Conservation (phyloP, 2,329 filamentous ascomycete species). For the Torrubiella hemipterigena region DNA sequence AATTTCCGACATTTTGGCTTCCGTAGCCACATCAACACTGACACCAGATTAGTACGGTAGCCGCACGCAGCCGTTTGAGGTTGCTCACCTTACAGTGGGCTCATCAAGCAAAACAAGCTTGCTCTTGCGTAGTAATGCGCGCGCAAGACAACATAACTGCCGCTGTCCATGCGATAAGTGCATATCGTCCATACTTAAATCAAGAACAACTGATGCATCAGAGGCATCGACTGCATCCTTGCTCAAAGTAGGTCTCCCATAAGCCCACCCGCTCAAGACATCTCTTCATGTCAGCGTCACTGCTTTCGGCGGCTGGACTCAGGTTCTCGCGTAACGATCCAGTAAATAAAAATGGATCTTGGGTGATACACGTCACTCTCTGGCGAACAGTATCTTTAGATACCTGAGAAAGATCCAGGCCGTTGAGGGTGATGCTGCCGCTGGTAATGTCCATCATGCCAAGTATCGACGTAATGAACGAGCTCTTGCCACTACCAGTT, state of each 20-base stretch:
- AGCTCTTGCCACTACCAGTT: slow-evolving; percentile 4
- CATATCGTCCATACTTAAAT: slow-evolving; percentile 2
- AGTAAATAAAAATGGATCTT: slow-evolving; percentile 6
- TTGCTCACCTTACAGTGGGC: slow-evolving; percentile 5
- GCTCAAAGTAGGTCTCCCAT: slow-evolving; percentile 1
- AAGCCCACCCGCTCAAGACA: slow-evolving; percentile 1
- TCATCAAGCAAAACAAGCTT: slow-evolving; percentile 5
- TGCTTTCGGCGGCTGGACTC: slow-evolving; percentile 1
- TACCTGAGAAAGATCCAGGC: neutral
- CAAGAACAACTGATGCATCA: slow-evolving; percentile 1
- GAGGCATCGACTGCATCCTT: slow-evolving; percentile 1
- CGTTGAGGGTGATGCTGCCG: slow-evolving; percentile 1
- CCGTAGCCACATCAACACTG: slow-evolving; percentile 4
- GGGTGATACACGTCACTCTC: slow-evolving; percentile 6
- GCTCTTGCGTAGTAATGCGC: slow-evolving; percentile 12
- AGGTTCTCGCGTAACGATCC: slow-evolving; percentile 2
- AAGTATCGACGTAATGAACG: slow-evolving; percentile 2
- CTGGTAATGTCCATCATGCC: slow-evolving; percentile 2
- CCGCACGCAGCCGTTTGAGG: slow-evolving; percentile 1
- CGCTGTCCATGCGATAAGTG: slow-evolving; percentile 17
- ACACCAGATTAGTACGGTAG: slow-evolving; percentile 1
- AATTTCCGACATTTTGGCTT: slow-evolving; percentile 2
- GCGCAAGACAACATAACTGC: slow-evolving; percentile 16
- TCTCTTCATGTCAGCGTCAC: slow-evolving; percentile 1
- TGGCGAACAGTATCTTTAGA: slow-evolving; percentile 1